These are phyloP conservation scores for Coemansia sp. DNA, from an alignment of 192 early-diverging fungal genomes.

Conservation along the genomic window DNA sequence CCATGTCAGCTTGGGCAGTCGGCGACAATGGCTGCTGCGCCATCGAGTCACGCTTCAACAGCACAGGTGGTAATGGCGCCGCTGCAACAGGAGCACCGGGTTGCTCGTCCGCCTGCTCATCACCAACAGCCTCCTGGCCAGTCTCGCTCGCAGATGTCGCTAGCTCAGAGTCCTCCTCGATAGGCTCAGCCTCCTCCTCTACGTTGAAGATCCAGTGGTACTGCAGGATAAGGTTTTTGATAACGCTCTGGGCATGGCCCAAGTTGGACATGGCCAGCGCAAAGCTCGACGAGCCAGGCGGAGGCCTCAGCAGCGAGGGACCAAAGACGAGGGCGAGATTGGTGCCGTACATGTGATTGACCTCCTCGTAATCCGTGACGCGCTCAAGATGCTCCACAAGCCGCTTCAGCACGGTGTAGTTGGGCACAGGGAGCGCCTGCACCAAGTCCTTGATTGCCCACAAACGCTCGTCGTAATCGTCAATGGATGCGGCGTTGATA, in stretches of 20 bases:
- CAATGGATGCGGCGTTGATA: slow-evolving; percentile 70
- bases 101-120: neutral
- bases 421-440: slow-evolving; percentile 62
- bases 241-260: slow-evolving; percentile 71
- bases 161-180: slow-evolving; percentile 32
- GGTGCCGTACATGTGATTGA: slow-evolving; percentile 87
- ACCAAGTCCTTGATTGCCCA: slow-evolving; percentile 71
- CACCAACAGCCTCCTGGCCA: neutral
- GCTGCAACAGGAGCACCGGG: neutral
- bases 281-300: slow-evolving; percentile 61
- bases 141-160: neutral
- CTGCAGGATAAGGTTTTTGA: slow-evolving; percentile 73
- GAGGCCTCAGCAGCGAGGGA: slow-evolving; percentile 79
- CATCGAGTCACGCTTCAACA: slow-evolving; percentile 22
- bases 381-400: slow-evolving; percentile 73
- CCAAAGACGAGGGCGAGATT: slow-evolving; percentile 98
- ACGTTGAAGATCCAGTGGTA: slow-evolving; percentile 80
- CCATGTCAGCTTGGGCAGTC: slow-evolving; percentile 39
- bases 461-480: slow-evolving; percentile 73
- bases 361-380: slow-evolving; percentile 74
- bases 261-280: slow-evolving; percentile 75
- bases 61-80: no score
- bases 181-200: slow-evolving; percentile 62
- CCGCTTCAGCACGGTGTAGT: slow-evolving; percentile 70
- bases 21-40: slow-evolving; percentile 26